phyloP scores from a whole-genome alignment of 2,329 filamentous ascomycete genomes.

The Aspergillus puulaauensis region DNA sequence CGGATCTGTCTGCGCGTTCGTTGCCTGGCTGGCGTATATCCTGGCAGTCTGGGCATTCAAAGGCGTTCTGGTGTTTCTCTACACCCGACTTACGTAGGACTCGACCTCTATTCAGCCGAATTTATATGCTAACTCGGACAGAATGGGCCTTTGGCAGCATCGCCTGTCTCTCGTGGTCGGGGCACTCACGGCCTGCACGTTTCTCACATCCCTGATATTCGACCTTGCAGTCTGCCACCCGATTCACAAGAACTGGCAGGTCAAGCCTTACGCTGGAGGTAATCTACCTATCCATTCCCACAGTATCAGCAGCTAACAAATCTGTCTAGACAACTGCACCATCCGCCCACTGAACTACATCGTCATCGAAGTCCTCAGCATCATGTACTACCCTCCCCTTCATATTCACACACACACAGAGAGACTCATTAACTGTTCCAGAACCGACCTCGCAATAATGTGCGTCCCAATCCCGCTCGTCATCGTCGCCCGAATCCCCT shows the following conservation, averaged over 20 bases:
- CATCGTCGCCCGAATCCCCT: slow-evolving; percentile 14
- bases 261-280: slow-evolving; percentile 21
- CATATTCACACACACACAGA: too few relatives aligned
- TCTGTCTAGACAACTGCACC: slow-evolving; percentile 16
- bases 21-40: slow-evolving; percentile 21
- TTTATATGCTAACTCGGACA: neutral
- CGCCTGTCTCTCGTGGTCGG: slow-evolving; percentile 11
- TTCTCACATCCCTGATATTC: slow-evolving; percentile 13
- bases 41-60: slow-evolving; percentile 21
- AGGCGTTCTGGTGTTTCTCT: slow-evolving; percentile 18
- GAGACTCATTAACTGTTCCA: neutral
- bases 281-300: neutral
- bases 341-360: slow-evolving; percentile 18
- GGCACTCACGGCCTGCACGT: slow-evolving; percentile 6
- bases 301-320: neutral
- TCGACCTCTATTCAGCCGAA: neutral
- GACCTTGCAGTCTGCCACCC: slow-evolving; percentile 17
- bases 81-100: slow-evolving; percentile 18
- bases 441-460: slow-evolving; percentile 21
- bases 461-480: slow-evolving; percentile 20
- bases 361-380: slow-evolving; percentile 18
- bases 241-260: slow-evolving; percentile 16
- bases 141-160: slow-evolving; percentile 19
- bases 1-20: slow-evolving; percentile 17
- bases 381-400: slow-evolving; percentile 7